phyloP scores from a whole-genome alignment of 257 asterid genomes.

The Leonotis leonurus region DNA sequence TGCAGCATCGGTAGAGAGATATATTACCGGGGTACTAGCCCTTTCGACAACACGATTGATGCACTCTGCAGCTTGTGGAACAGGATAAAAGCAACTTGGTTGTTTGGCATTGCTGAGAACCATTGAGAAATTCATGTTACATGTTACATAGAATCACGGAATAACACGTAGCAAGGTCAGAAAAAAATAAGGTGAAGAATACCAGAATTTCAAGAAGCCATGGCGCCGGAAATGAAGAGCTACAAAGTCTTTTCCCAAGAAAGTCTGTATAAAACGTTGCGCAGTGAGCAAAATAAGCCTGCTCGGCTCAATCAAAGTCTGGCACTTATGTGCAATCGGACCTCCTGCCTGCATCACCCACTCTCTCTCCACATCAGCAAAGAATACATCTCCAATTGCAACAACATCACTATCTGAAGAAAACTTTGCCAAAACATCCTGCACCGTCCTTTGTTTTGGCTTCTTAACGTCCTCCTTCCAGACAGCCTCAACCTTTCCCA shows the following conservation, averaged over 20 bases:
- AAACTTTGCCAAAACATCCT: slow-evolving; percentile 64
- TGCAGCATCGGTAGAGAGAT: slow-evolving; percentile 95
- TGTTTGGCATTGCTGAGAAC: slow-evolving; percentile 74
- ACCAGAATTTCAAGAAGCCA: slow-evolving; percentile 99
- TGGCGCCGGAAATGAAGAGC: slow-evolving; percentile 97
- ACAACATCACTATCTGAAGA: slow-evolving; percentile 64
- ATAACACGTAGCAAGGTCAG: not conserved
- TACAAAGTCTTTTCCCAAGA: slow-evolving; percentile 72
- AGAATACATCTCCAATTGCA: slow-evolving; percentile 92
- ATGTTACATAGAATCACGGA: slow-evolving; percentile 13
- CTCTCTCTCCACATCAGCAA: slow-evolving; percentile 82
- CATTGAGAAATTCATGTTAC: slow-evolving; percentile 4
- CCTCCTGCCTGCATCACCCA: slow-evolving; percentile 98
- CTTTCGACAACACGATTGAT: slow-evolving; percentile 68
- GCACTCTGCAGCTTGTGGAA: slow-evolving; percentile 96
- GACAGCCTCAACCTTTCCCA: slow-evolving; percentile 62
- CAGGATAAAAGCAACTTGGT: slow-evolving; percentile 88
- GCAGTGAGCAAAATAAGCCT: slow-evolving; percentile 87
- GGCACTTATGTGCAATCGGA: slow-evolving; percentile 79
- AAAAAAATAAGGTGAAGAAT: slow-evolving; percentile 9
- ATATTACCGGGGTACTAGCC: slow-evolving; percentile 69
- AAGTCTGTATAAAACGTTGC: slow-evolving; percentile 89
- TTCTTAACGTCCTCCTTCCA: slow-evolving; percentile 92
- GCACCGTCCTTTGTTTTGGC: slow-evolving; percentile 49
- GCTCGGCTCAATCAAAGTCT: slow-evolving; percentile 82